Base-by-base conservation (phyloP, 2,329 filamentous ascomycete genomes). In the Metarhizium brunneum region DNA sequence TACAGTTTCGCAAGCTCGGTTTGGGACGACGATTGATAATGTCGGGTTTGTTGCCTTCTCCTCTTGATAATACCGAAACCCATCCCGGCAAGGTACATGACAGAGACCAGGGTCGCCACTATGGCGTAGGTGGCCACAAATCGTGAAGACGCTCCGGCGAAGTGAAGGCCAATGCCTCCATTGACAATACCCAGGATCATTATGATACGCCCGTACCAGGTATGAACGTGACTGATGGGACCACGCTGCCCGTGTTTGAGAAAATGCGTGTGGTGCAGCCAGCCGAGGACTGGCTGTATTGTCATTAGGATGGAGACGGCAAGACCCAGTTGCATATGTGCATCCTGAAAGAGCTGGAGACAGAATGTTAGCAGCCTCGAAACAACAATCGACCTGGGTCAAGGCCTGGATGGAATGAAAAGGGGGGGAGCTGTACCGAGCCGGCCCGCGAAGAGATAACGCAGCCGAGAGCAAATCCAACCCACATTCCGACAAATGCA, bases 171-270 rank as follows among this genome's bases (percentile, higher is more conserved):
- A 4, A 87, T 66, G 0, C 83, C 84, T 56, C 84, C 84, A 62
- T 87, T 86, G 62, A 86, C 65, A 48, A 86, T 73, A 30, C 81
- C 83, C 2, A 86, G 63, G 18, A 80, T 54, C 60, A 87, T 79
- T 48, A 86, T 65, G 2, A 71, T 61, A 25, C 83, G 78, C 13
- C 84, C 84, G 62, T 77, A 83, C 81, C 82, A 86, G 60, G 84
- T 78, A 63, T 87, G 84, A 2, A 72, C 64, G 59, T 84, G 69
- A 59, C 80, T 83, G 57, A 84, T 64, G 40, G 71, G 16, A 6
- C 77, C 77, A 36, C 83, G 80, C 30, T 62, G 47, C 51, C 74
- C 68, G 54, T 76, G 66, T 63, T 74, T 74, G 55, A 74, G 61
- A 66, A 73, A 86, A 62, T 80, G 67, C 38, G 64, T 61, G 65